A percentile compares a stretch with the other conserved stretches of the same genome.
Conservation (phyloP, 228 moss, liverwort and hornwort species). For the Sphagnum magellanicum region DNA sequence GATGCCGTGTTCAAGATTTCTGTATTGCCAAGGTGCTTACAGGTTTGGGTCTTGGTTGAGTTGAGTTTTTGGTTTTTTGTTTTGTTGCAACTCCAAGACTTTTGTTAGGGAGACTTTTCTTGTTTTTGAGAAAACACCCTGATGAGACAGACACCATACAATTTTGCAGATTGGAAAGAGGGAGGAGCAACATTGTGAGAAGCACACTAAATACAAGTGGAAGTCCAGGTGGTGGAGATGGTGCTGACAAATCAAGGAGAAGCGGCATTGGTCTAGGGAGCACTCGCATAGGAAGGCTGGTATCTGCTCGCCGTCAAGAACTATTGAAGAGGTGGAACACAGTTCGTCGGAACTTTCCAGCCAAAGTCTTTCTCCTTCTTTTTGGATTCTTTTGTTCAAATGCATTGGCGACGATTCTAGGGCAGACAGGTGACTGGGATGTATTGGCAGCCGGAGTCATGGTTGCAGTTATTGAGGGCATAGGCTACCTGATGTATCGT, state of each 20-base stretch:
- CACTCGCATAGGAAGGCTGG: constrained; percentile 69
- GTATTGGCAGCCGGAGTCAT: constrained; percentile 84
- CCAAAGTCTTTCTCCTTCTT: constrained; percentile 83
- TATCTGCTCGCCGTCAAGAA: constrained; percentile 40
- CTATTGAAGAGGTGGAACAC: constrained; percentile 53
- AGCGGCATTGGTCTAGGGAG: constrained; percentile 25
- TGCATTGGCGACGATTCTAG: constrained; percentile 86
- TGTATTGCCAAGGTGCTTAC: too few relatives aligned
- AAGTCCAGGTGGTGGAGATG: background rate
- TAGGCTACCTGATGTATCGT: constrained; percentile 78
- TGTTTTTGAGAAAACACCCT: too few relatives aligned
- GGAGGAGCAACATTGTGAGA: too few relatives aligned
- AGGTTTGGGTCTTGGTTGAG: too few relatives aligned
- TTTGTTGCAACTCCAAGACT: too few relatives aligned
- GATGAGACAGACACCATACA: too few relatives aligned
- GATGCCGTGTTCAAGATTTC: too few relatives aligned
- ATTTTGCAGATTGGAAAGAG: too few relatives aligned
- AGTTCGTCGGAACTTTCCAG: constrained; percentile 54
- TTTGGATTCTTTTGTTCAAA: constrained; percentile 85
- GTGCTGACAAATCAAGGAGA: background rate
- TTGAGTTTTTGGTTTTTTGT: too few relatives aligned
- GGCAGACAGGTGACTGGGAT: constrained; percentile 98
- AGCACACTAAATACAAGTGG: too few relatives aligned
- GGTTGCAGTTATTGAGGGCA: constrained; percentile 74
- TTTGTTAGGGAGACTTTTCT: too few relatives aligned